Evolutionary conservation across 225 moss, liverwort and hornwort species (phyloP).

Genomic region (Lunularia cruciata): DNA sequence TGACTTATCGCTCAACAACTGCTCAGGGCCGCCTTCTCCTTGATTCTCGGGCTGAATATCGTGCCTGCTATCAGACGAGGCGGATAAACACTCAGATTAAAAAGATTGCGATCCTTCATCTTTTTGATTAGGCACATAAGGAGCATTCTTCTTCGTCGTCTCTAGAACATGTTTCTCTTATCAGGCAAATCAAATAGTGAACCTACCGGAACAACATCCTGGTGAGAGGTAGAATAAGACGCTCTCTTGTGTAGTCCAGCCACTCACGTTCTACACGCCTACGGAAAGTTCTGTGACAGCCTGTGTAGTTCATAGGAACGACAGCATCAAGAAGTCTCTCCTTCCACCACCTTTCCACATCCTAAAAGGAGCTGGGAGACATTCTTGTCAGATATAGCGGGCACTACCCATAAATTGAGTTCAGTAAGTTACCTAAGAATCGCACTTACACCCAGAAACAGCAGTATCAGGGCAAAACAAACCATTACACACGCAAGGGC

Average conservation of each 20-base stretch:
- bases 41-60: neutral
- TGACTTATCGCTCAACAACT: conserved; percentile 15
- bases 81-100: too few relatives aligned
- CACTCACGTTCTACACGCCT: conserved; percentile 38
- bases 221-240: conserved; percentile 7
- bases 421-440: too few relatives aligned
- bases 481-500: too few relatives aligned
- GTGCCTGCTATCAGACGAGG: conserved; percentile 1
- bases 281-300: conserved; percentile 36
- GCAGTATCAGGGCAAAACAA: too few relatives aligned
- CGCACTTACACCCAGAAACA: too few relatives aligned
- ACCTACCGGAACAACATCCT: conserved; percentile 25
- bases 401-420: too few relatives aligned
- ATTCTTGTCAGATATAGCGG: neutral
- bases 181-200: neutral
- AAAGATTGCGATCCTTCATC: neutral
- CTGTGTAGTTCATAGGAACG: conserved; percentile 48
- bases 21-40: conserved; percentile 11
- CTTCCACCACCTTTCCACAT: conserved; percentile 44
- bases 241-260: conserved; percentile 11
- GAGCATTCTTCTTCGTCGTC: too few relatives aligned
- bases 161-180: neutral
- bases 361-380: conserved; percentile 9
- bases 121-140: neutral
- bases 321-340: conserved; percentile 44